These are phyloP conservation scores for Leishmania amazonensis DNA, from an alignment of 208 protist genomes.

Conservation along the genomic window DNA sequence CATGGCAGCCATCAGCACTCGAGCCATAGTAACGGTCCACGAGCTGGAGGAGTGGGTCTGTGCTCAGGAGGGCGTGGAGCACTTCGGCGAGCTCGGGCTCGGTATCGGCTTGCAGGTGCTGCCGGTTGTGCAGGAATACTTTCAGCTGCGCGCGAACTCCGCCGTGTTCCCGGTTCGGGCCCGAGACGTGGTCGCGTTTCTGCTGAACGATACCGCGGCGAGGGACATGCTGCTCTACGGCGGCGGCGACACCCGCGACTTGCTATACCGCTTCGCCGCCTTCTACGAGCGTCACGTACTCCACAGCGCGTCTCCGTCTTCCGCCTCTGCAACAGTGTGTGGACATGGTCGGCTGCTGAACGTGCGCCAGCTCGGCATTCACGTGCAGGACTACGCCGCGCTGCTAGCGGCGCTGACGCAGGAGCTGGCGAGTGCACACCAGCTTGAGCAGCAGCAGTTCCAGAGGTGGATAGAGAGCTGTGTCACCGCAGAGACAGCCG, in stretches of 20 bases:
- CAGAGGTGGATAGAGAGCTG: background rate
- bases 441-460: background rate
- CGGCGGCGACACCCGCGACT: constrained; percentile 62
- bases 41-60: constrained; percentile 80
- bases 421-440: constrained; percentile 24
- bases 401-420: constrained; percentile 55
- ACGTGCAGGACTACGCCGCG: constrained; percentile 71
- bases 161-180: constrained; percentile 53
- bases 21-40: constrained; percentile 77
- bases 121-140: constrained; percentile 75
- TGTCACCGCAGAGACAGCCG: background rate
- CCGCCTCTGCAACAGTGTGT: background rate
- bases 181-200: constrained; percentile 56
- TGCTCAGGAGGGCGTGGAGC: constrained; percentile 41
- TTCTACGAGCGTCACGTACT: constrained; percentile 46
- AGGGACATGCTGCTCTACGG: constrained; percentile 41
- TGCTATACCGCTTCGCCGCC: constrained; percentile 59
- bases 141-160: constrained; percentile 41
- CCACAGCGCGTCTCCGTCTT: background rate
- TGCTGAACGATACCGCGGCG: constrained; percentile 48
- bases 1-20: constrained; percentile 57
- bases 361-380: constrained; percentile 65
- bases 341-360: constrained; percentile 14
- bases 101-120: constrained; percentile 53
- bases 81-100: constrained; percentile 69